These are phyloP conservation scores for Metschnikowia noctiluminum DNA, from an alignment of 805 yeast genomes.

Conservation along the genomic window DNA sequence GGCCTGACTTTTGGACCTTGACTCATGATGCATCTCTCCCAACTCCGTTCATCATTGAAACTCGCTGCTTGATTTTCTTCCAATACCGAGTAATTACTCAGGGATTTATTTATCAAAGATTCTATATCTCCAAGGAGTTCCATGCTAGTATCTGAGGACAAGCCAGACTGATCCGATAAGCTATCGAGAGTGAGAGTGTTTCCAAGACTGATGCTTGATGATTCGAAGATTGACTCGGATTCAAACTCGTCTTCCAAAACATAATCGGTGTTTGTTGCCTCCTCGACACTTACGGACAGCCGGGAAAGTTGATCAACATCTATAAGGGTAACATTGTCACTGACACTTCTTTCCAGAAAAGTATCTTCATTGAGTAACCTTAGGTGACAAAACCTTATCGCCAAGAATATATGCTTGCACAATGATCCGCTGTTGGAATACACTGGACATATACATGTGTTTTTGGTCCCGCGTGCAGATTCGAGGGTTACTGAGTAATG, in stretches of 20 bases:
- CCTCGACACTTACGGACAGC: too few relatives aligned
- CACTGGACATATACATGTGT: slow-evolving; percentile 1
- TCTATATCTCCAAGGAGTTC: too few relatives aligned
- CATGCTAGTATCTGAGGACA: too few relatives aligned
- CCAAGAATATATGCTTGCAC: not conserved
- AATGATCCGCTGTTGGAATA: not conserved
- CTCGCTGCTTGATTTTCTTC: not conserved
- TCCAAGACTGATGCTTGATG: too few relatives aligned
- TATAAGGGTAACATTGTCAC: not conserved
- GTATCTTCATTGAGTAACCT: not conserved
- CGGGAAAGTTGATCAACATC: not conserved
- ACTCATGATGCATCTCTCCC: not conserved
- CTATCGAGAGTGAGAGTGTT: too few relatives aligned
- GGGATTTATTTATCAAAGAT: too few relatives aligned
- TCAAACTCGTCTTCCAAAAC: not conserved
- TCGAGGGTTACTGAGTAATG: not conserved
- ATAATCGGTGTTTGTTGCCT: too few relatives aligned
- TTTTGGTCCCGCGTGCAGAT: not conserved
- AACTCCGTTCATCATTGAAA: not conserved
- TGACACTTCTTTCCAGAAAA: not conserved
- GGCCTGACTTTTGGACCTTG: not conserved
- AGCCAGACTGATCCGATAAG: too few relatives aligned
- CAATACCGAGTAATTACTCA: not conserved
- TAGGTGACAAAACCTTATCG: not conserved
- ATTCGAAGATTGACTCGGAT: not conserved